phyloP scores from a whole-genome alignment of 2,329 filamentous ascomycete species.

The Tolypocladium capitatum region DNA sequence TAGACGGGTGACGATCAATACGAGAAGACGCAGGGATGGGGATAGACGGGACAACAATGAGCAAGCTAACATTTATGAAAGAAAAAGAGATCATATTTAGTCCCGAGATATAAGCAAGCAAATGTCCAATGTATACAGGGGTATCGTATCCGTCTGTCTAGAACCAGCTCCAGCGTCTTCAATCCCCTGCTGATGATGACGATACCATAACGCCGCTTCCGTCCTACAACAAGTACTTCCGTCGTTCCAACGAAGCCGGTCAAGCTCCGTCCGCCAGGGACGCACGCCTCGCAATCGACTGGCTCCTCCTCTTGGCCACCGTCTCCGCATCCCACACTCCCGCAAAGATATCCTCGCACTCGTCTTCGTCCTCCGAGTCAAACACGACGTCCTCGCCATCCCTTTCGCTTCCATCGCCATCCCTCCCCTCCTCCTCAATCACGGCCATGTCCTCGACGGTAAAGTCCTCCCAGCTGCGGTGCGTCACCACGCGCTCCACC shows the following conservation, averaged over 20 bases:
- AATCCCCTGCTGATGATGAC: not conserved
- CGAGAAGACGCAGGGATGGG: not conserved
- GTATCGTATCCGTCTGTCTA: not conserved
- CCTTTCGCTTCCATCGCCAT: constrained; percentile 1
- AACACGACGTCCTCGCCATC: constrained; percentile 31
- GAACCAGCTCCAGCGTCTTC: not conserved
- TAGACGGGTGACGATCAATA: not conserved
- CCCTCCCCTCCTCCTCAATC: constrained; percentile 3
- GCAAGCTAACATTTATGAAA: not conserved
- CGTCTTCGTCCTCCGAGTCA: constrained; percentile 52
- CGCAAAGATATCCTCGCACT: constrained; percentile 52
- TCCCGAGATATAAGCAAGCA: not conserved
- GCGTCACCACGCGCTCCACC: constrained; percentile 40
- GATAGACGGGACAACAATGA: not conserved
- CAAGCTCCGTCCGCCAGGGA: not conserved
- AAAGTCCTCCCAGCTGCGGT: constrained; percentile 36
- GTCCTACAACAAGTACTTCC: not conserved
- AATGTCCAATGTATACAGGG: not conserved
- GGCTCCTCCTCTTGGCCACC: constrained; percentile 32
- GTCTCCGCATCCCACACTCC: constrained; percentile 46
- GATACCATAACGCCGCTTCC: not conserved
- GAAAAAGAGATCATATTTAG: not conserved
- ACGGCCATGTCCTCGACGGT: constrained; percentile 4
- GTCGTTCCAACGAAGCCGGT: not conserved
- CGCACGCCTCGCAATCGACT: constrained; percentile 17